Conservation (phyloP, 177 flowering plant genomes). For the Vitis hybrid region DNA sequence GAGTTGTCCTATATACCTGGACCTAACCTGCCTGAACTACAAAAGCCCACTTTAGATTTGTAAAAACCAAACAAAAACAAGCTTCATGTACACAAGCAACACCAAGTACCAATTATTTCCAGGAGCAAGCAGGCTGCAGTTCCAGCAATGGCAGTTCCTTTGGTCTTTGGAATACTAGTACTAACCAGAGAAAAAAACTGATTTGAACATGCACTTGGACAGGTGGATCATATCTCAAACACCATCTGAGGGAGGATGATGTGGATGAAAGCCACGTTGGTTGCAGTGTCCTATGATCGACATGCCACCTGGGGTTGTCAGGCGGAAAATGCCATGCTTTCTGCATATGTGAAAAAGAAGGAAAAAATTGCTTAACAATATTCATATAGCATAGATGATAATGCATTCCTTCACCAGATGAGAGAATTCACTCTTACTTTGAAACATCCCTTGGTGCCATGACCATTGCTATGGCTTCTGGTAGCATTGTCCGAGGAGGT, state of each 20-base stretch:
- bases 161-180: not conserved
- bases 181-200: too few relatives aligned
- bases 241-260: constrained; percentile 77
- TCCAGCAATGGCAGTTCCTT: too few relatives aligned
- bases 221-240: too few relatives aligned
- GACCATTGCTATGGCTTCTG: constrained; percentile 94
- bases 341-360: constrained; percentile 32
- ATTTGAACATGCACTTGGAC: too few relatives aligned
- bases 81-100: too few relatives aligned
- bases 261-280: constrained; percentile 90
- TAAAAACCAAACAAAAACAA: too few relatives aligned
- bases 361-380: not conserved
- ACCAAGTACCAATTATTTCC: too few relatives aligned
- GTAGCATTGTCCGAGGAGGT: constrained; percentile 74
- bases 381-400: not conserved
- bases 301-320: constrained; percentile 91
- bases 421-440: constrained; percentile 35
- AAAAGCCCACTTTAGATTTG: too few relatives aligned
- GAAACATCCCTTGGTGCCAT: constrained; percentile 91
- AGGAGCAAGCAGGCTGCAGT: too few relatives aligned
- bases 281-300: constrained; percentile 75
- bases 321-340: constrained; percentile 83
- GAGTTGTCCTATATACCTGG: too few relatives aligned
- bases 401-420: not conserved
- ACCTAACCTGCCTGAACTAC: too few relatives aligned